These are phyloP conservation scores for Ziziphus jujuba DNA, from an alignment of 306 rosid species.

Conservation along the genomic window DNA sequence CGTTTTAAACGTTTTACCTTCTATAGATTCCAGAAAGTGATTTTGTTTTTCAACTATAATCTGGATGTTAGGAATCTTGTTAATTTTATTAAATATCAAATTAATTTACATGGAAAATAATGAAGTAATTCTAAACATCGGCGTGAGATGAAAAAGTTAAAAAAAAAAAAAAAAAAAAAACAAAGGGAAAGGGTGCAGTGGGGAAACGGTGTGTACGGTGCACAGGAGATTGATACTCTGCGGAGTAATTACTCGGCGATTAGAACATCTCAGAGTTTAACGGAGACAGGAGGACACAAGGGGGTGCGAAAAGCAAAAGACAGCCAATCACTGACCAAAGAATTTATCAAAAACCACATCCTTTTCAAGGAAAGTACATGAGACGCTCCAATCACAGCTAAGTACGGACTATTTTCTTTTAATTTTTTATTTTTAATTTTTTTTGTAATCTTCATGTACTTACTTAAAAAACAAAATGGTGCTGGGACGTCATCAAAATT, in stretches of 20 bases:
- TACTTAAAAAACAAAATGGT: slow-evolving; percentile 19
- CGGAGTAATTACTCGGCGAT: neutral
- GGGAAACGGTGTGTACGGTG: neutral
- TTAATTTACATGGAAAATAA: too few species aligned
- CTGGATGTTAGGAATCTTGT: too few species aligned
- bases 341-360: slow-evolving; percentile 21
- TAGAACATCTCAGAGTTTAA: slow-evolving; percentile 3
- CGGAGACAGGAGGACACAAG: slow-evolving; percentile 23
- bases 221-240: slow-evolving; percentile 4
- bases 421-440: too few species aligned
- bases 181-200: too few species aligned
- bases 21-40: too few species aligned
- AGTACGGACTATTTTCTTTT: slow-evolving; percentile 26
- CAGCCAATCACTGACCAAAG: slow-evolving; percentile 34
- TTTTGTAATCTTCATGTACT: slow-evolving; percentile 38
- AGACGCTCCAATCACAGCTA: slow-evolving; percentile 51
- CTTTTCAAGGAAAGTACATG: slow-evolving; percentile 30
- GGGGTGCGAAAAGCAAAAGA: slow-evolving; percentile 6
- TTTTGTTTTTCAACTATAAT: too few species aligned
- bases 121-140: too few species aligned
- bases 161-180: too few species aligned
- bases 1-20: too few species aligned
- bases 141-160: too few species aligned
- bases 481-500: slow-evolving; percentile 38
- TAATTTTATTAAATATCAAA: too few species aligned